Evolutionary conservation across 108 stramenopile species (phyloP), one percentile per base, ranked within the genome.

Genomic region (Epithemia pelagica): DNA sequence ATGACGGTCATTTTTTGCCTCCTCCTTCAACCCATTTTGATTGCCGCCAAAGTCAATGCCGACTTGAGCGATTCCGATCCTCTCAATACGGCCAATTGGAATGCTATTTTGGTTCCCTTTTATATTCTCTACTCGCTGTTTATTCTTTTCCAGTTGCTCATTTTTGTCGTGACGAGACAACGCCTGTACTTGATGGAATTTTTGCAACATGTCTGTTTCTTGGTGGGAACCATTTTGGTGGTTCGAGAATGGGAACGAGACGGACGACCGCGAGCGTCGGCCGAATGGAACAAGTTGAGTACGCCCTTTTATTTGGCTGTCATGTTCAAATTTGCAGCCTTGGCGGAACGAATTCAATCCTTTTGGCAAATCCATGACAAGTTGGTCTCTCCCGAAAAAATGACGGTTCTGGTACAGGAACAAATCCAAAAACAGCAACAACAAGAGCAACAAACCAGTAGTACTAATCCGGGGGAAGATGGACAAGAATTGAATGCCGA

Each of bases 41-140:
- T 92, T 37, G 78, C 73, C 30, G 82, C 81, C 65, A 92, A 92
- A 64, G 64, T 92, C 51, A 87, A 92, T 75, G 85, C 86, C 27
- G 65, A 74, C 37, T 46, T 91, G 33, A 30, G 23, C 5, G 51
- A 61, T 28, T 75, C 73, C 18, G 86, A 83, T 0, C 54, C 68
- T 2, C 66, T 92, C 63, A 78, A 72, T 65, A 59, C 81, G 54
- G 56, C 78, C 3, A 69, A 52, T 32, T 92, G 90, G 90, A 61
- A 71, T 10, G 76, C 68, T 2, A 53, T 92, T 10, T 65, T 88
- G 27, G 64, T 78, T 60, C 90, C 90, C 10, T 78, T 68, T 64
- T 92, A 86, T 86, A 58, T 87, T 10, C 61, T 87, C 51, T 64
- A 78, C 19, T 46, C 25, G 15, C 30, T 81, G 30, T 46, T 46